Base-by-base conservation (phyloP, 306 rosid species). In the Alnus glutinosa region DNA sequence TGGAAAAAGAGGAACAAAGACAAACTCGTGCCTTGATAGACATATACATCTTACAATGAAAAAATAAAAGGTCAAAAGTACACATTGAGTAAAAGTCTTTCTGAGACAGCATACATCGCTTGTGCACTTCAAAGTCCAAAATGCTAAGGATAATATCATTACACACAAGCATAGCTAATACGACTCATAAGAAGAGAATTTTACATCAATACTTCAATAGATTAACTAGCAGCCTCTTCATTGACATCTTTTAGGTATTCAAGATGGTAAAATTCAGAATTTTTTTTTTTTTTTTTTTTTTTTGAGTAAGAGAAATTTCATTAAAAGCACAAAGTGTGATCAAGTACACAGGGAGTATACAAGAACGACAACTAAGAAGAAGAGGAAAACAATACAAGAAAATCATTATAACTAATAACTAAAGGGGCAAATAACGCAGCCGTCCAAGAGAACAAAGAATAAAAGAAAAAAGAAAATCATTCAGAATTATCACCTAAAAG, bases 121-220 rank as follows among this genome's bases (percentile, higher is more conserved):
- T 28, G 9, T 12, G 19, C 18, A 52, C 58, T 52, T 52, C n/a
- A 52, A 52, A 4, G 19, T 52, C 19, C 18, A 52, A 52, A 50
- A 52, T 52, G 58, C 58, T 4, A 1, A 15, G 58, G 58, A 15
- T 13, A 52, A 52, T 52, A 52, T 75, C 64, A 63, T 44, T 52
- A 13, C 5, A 70, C 50, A 63, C 58, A 71, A 74, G 76, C 39
- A n/a, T 42, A 77, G 54, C 70, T 46, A 63, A 55, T 78, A 70
- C 54, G 46, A 64, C 23, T 57, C 37, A 51, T 37, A 50, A 51
- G 49, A 76, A 74, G 46, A 57, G 39, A 23, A 52, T 54, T 67
- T 54, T 77, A 73, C 62, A 74, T 77, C n/a, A 76, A 49, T 66
- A 63, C 62, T 69, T 77, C n/a, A 76, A 49, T 66, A 63, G 19